Evolutionary conservation across 2,329 filamentous ascomycete genomes (phyloP), one percentile per base, ranked within the genome.

Genomic region (Trichothecium roseum): DNA sequence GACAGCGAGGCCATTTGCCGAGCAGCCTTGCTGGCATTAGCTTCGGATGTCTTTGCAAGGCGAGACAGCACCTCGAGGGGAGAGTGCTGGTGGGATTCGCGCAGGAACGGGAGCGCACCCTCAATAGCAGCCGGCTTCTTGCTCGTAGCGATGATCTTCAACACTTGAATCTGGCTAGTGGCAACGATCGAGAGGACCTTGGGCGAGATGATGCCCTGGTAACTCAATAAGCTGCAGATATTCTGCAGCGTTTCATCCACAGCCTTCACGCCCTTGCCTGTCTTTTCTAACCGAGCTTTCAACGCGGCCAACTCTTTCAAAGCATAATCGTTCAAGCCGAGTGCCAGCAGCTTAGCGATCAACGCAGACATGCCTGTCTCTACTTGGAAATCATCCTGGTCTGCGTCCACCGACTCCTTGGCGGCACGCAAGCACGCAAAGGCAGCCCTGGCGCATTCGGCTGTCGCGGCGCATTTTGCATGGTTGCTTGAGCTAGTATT

Each of bases 321-420:
- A 1, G 84, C 82, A 38, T 80, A 63, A n/a, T 77, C 72, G 31
- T 81, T 72, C 35, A 87, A 54, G 1, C 74, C 73, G 32, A 85
- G 62, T 1, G 64, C 61, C 12, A 86, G 59, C 1, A 88, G 62
- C 50, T 78, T 84, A 28, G 72, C 72, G 28, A 81, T 57, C 36
- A 88, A 66, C 0, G 78, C 75, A 13, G 81, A 72, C 67, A 84
- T 82, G 36, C 82, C 84, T 40, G 67, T 77, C 51, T 88, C 84
- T 4, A 88, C 55, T 49, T 88, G 81, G 28, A 83, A 59, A 30
- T 72, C 68, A 2, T 74, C 68, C n/a, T 78, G 60, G 8, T 68
- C 58, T 8, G 75, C 58, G 8, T 68, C 64, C 5, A 69, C 59
- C 1, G 69, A 59, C 18, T 69, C 62, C 34, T 81, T 72, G 17